phyloP scores from a whole-genome alignment of 2,329 filamentous ascomycete genomes.

The Aspergillus fructus region DNA sequence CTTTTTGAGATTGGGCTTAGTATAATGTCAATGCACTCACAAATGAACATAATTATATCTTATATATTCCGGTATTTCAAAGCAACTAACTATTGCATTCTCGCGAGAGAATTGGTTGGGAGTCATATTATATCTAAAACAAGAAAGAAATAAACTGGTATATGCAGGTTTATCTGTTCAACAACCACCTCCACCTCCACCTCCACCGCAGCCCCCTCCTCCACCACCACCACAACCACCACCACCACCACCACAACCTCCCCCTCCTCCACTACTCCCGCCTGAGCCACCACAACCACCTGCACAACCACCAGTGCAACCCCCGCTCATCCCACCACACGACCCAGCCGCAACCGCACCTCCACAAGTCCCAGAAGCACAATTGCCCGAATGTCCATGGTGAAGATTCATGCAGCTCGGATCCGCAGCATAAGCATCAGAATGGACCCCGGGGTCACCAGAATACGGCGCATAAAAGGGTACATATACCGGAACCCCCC shows the following conservation, averaged over 20 bases:
- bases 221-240: too few species aligned
- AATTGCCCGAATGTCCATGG: slow-evolving; percentile 46
- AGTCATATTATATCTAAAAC: background rate
- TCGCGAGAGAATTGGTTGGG: background rate
- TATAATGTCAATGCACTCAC: background rate
- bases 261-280: slow-evolving; percentile 40
- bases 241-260: slow-evolving; percentile 11
- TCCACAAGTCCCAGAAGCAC: slow-evolving; percentile 46
- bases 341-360: slow-evolving; percentile 46
- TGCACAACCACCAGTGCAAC: slow-evolving; percentile 35
- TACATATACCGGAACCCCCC: slow-evolving; percentile 46
- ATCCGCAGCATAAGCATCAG: slow-evolving; percentile 44
- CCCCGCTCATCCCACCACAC: slow-evolving; percentile 41
- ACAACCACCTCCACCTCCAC: background rate
- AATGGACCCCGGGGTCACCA: slow-evolving; percentile 43
- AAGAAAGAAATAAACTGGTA: background rate
- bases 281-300: slow-evolving; percentile 45
- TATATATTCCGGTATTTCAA: background rate
- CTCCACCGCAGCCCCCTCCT: background rate
- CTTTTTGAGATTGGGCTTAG: background rate
- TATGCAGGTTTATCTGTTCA: background rate
- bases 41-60: background rate
- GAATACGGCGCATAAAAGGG: slow-evolving; percentile 50
- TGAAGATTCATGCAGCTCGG: slow-evolving; percentile 46
- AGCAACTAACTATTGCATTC: background rate